These are phyloP conservation scores for Albugo laibachii DNA, from an alignment of 352 stramenopile genomes.

Conservation along the genomic window DNA sequence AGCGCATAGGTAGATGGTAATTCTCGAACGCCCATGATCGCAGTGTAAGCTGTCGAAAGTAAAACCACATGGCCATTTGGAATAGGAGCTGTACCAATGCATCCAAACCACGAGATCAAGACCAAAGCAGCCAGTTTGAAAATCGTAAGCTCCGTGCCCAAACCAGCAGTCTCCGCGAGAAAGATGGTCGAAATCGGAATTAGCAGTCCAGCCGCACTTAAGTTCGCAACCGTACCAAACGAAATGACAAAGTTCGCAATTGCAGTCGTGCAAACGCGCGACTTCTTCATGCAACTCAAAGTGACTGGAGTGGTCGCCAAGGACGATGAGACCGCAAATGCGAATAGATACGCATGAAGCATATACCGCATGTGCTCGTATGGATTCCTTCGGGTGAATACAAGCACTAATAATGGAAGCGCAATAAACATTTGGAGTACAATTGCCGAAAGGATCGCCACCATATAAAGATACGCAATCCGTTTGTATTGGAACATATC, in stretches of 20 bases:
- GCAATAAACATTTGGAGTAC: constrained; percentile 28
- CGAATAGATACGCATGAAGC: constrained; percentile 39
- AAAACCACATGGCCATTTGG: constrained; percentile 25
- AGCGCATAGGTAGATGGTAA: constrained; percentile 32
- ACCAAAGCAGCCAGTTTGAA: constrained; percentile 25
- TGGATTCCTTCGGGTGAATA: constrained; percentile 43
- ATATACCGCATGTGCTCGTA: constrained; percentile 49
- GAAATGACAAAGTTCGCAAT: constrained; percentile 60
- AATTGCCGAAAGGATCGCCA: constrained; percentile 16
- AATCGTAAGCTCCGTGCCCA: constrained; percentile 24
- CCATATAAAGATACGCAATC: constrained; percentile 31
- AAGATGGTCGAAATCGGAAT: constrained; percentile 39
- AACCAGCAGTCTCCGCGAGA: constrained; percentile 33
- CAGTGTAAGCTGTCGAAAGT: constrained; percentile 45
- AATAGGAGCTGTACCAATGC: constrained; percentile 28
- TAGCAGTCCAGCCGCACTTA: constrained; percentile 35
- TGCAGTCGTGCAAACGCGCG: constrained; percentile 37
- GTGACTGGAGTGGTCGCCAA: constrained; percentile 48
- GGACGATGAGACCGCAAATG: constrained; percentile 42
- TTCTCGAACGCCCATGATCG: constrained; percentile 22
- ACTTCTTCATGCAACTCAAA: constrained; percentile 35
- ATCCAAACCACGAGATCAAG: constrained; percentile 30
- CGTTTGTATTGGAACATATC: constrained; percentile 14
- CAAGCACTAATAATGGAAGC: constrained; percentile 35
- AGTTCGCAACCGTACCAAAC: constrained; percentile 39